These are phyloP conservation scores for Globisporangium nodosum DNA, from an alignment of 352 stramenopile species.

Conservation along the genomic window DNA sequence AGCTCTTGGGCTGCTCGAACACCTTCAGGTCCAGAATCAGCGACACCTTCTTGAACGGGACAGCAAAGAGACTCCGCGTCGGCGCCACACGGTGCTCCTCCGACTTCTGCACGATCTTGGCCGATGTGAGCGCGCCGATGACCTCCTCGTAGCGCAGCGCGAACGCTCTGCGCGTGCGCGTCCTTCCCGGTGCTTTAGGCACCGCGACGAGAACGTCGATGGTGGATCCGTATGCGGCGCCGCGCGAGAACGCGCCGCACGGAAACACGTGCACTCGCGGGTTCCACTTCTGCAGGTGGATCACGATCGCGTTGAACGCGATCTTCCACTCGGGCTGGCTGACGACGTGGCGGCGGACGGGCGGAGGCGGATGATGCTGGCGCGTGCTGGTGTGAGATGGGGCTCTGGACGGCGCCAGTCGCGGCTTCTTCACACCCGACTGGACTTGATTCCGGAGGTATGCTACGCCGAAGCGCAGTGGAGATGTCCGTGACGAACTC, in stretches of 20 bases:
- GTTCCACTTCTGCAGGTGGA: constrained; percentile 57
- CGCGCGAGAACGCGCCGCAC: constrained; percentile 65
- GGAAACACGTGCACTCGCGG: constrained; percentile 50
- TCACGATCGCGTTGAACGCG: constrained; percentile 52
- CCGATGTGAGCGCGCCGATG: constrained; percentile 27
- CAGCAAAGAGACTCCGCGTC: constrained; percentile 37
- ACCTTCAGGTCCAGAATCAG: constrained; percentile 75
- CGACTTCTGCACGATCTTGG: constrained; percentile 28
- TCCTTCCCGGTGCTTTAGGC: constrained; percentile 3
- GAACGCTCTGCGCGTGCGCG: background rate
- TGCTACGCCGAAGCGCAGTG: constrained; percentile 30
- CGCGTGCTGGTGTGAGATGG: background rate
- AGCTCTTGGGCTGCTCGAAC: constrained; percentile 46
- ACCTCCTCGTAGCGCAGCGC: constrained; percentile 22
- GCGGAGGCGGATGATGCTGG: background rate
- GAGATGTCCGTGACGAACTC: constrained; percentile 19
- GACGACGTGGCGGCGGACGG: constrained; percentile 28
- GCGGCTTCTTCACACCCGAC: constrained; percentile 1
- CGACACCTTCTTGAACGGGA: constrained; percentile 49
- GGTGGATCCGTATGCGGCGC: constrained; percentile 62
- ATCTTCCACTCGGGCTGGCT: constrained; percentile 59
- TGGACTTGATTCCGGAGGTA: constrained; percentile 20
- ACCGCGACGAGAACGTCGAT: constrained; percentile 61
- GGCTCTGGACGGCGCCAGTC: background rate
- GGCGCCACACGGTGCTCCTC: constrained; percentile 27